Base-by-base conservation (phyloP, 78 protist genomes). In the Dictyostelium brefeldianum region DNA sequence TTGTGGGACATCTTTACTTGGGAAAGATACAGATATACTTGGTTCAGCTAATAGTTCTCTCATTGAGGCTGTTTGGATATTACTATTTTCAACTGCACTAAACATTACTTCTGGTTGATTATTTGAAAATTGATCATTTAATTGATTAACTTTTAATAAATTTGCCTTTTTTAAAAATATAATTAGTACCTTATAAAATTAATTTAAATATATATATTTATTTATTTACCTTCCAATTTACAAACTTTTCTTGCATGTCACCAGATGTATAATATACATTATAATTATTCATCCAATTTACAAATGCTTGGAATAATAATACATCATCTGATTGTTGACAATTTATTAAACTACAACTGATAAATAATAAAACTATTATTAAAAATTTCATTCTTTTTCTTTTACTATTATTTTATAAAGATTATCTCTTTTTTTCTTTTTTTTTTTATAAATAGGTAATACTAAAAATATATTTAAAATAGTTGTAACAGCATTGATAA, bases 231-330 rank as follows among this genome's bases (percentile, higher is more conserved):
- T 67, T 81, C 89, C 89, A 81, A 20, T 81, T 62, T 27, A 12
- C 43, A 65, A 46, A 81, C 18, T 29, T 62, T 3, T 8, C 17
- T 81, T 81, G 89, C 14, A 65, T 48, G 12, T 81, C 89, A 7
- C 22, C 59, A 15, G 17, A 5, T n/a, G 36, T 50, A 67, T 81
- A 81, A 6, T 22, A 6, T 20, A 54, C 50, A 7, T 67, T 15
- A 47, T 65, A 81, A 12, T 73, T 75, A 31, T 57, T 29, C 79
- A 69, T 82, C 89, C 89, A 82, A 82, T 51, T 82, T n/a, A 14
- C 20, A 27, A 82, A 82, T 46, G 89, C 67, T 46, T 64, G 75
- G 15, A 67, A 82, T n/a, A 29, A 27, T 14, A 10, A 18, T 29
- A 41, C 89, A 50, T 75, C 27, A 25, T 75, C 79, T 20, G 69